Percentiles rank a stretch among this genome's conserved stretches.
Evolutionary conservation across 2,329 filamentous ascomycete genomes (phyloP).

Genomic region (Fusarium sp.): DNA sequence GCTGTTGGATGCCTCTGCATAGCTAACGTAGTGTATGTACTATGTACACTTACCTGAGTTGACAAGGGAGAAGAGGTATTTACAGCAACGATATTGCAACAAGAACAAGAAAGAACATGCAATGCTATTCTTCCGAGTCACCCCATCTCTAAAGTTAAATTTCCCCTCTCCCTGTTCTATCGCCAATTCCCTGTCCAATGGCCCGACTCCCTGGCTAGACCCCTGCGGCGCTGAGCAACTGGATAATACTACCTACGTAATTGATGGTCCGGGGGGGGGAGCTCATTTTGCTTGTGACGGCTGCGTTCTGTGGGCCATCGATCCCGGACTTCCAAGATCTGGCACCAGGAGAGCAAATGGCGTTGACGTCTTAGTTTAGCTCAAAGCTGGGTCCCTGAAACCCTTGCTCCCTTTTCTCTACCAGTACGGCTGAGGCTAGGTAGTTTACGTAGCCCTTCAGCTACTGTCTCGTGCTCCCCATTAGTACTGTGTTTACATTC

Average conservation of each 20-base stretch:
- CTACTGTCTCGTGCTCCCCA: background rate
- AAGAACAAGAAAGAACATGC: background rate
- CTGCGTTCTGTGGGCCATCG: slow-evolving; percentile 14
- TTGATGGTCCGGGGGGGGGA: slow-evolving; percentile 37
- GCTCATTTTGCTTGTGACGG: slow-evolving; percentile 28
- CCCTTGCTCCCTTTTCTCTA: slow-evolving; percentile 24
- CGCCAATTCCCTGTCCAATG: slow-evolving; percentile 14
- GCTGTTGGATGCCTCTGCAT: background rate
- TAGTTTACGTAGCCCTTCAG: slow-evolving; percentile 15
- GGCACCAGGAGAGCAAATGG: slow-evolving; percentile 13
- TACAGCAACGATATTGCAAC: background rate
- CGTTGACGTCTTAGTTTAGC: slow-evolving; percentile 4
- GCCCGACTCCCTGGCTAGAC: slow-evolving; percentile 17
- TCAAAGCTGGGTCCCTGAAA: slow-evolving; percentile 19
- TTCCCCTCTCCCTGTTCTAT: slow-evolving; percentile 4
- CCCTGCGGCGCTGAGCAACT: slow-evolving; percentile 39
- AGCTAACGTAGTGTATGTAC: background rate
- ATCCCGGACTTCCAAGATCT: slow-evolving; percentile 30
- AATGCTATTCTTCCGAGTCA: slow-evolving; percentile 17
- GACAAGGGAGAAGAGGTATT: background rate
- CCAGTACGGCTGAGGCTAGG: slow-evolving; percentile 10
- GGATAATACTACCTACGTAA: slow-evolving; percentile 35
- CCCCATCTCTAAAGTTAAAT: slow-evolving; percentile 17
- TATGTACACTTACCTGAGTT: no score
- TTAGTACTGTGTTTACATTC: slow-evolving; percentile 8